Percentiles rank a stretch among this genome's conserved stretches.
Evolutionary conservation across 306 rosid genomes (phyloP).

Genomic region (Vigna mungo): DNA sequence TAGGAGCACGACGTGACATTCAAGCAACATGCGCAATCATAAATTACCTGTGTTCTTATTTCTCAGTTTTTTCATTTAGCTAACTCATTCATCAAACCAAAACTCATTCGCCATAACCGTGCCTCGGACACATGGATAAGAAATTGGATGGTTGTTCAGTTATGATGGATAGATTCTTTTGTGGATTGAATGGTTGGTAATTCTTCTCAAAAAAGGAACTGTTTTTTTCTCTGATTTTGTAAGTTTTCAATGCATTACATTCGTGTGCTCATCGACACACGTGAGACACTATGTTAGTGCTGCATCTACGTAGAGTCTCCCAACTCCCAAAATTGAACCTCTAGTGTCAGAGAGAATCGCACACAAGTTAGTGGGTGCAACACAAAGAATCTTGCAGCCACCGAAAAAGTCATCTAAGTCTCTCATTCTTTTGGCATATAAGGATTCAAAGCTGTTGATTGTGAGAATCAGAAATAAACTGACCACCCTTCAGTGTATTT

Average conservation of each 20-base stretch:
- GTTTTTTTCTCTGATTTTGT: background rate
- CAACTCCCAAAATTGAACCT: slow-evolving; percentile 23
- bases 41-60: slow-evolving; percentile 12
- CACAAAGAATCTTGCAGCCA: slow-evolving; percentile 56
- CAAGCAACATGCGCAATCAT: slow-evolving; percentile 9
- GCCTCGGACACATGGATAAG: slow-evolving; percentile 1
- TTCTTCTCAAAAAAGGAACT: slow-evolving; percentile 33
- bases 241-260: slow-evolving; percentile 21
- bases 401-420: slow-evolving; percentile 60
- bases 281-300: slow-evolving; percentile 9
- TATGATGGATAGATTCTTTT: background rate
- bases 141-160: slow-evolving; percentile 2
- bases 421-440: slow-evolving; percentile 52
- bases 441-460: slow-evolving; percentile 62
- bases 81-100: slow-evolving; percentile 34
- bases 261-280: slow-evolving; percentile 15
- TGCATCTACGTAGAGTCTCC: slow-evolving; percentile 24
- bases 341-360: slow-evolving; percentile 61
- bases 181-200: slow-evolving; percentile 1
- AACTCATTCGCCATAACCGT: slow-evolving; percentile 11
- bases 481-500: slow-evolving; percentile 49
- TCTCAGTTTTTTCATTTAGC: background rate
- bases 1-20: slow-evolving; percentile 30
- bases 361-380: slow-evolving; percentile 69
- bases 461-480: slow-evolving; percentile 68